These are phyloP conservation scores for Trypanosoma caninum DNA, from an alignment of 208 protist genomes.

Conservation along the genomic window DNA sequence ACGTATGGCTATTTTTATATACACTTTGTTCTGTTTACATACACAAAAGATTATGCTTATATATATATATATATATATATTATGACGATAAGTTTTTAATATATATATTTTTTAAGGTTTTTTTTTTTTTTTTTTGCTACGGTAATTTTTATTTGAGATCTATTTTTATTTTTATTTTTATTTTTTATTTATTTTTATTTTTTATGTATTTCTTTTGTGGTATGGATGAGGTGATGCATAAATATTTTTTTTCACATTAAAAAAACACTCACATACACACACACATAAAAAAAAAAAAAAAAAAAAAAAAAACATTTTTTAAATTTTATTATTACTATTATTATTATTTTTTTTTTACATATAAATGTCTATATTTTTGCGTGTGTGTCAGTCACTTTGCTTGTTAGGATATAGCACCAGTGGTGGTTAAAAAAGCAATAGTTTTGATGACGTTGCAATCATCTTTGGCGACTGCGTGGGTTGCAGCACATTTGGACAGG, in stretches of 20 bases:
- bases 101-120: neutral
- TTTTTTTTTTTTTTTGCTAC: neutral
- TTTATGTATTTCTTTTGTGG: too few species aligned
- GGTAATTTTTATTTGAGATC: neutral
- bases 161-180: neutral
- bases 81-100: neutral
- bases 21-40: too few species aligned
- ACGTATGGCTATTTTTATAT: too few species aligned
- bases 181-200: constrained; percentile 11
- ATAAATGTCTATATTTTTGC: too few species aligned
- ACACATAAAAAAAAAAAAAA: constrained; percentile 10
- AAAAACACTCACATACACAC: neutral
- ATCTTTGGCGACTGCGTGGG: constrained; percentile 16
- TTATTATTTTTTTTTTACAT: too few species aligned
- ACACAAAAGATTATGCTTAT: too few species aligned
- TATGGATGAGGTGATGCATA: neutral
- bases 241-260: neutral
- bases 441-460: too few species aligned
- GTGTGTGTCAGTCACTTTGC: too few species aligned
- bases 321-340: too few species aligned
- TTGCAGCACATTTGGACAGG: constrained; percentile 6
- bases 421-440: too few species aligned
- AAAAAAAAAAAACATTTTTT: too few species aligned
- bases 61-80: neutral
- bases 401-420: too few species aligned